Conservation (phyloP, 768 basidiomycete species). For the Boletus sp. region DNA sequence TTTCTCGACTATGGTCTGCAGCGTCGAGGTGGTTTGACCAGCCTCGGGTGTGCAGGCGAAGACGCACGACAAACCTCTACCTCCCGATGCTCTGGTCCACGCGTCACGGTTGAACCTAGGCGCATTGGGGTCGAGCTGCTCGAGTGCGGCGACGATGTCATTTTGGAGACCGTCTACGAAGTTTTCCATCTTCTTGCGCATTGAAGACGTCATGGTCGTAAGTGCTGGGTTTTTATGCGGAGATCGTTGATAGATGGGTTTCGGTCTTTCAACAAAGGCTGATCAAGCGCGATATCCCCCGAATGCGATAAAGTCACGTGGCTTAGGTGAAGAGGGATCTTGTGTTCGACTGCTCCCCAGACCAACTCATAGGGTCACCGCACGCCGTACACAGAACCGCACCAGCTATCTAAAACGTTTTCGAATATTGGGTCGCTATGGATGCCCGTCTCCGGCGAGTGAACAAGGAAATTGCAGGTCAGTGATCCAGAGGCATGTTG, state of each 20-base stretch:
- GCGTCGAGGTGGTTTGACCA: conserved; percentile 33
- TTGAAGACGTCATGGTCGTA: conserved; percentile 31
- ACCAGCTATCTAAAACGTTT: background rate
- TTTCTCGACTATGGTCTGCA: conserved; percentile 76
- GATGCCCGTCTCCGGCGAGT: conserved; percentile 88
- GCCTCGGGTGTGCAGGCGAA: conserved; percentile 50
- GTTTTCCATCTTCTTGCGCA: conserved; percentile 76
- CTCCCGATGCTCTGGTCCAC: conserved; percentile 68
- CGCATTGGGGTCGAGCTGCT: conserved; percentile 71
- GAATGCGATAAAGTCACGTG: conserved; percentile 27
- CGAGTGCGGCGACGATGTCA: conserved; percentile 72
- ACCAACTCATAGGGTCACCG: background rate
- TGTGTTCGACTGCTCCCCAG: background rate
- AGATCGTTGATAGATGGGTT: background rate
- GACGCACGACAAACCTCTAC: conserved; percentile 80
- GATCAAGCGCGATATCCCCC: background rate
- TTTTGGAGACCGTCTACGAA: conserved; percentile 79
- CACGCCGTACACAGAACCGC: background rate
- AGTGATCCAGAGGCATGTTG: conserved; percentile 13
- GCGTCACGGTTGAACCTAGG: conserved; percentile 78
- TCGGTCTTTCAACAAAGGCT: background rate
- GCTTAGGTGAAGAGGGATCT: background rate
- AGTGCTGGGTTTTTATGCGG: background rate
- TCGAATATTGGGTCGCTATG: conserved; percentile 43
- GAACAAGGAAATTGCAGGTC: conserved; percentile 91